These are phyloP conservation scores for Chloromonas sp. DNA, from an alignment of 163 green algal species.

Conservation along the genomic window DNA sequence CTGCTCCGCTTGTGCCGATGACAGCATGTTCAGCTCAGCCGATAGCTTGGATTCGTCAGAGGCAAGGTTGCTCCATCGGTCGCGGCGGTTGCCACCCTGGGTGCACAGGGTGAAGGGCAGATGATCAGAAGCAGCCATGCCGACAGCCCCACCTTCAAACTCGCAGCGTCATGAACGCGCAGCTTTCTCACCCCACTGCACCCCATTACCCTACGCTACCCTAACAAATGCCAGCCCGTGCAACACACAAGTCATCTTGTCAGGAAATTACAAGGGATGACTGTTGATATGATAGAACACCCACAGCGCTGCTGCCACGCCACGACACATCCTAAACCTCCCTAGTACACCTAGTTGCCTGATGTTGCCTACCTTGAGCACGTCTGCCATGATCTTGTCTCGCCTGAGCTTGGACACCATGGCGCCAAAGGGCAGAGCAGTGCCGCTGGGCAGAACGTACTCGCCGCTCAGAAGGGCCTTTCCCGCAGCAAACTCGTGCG, in stretches of 20 bases:
- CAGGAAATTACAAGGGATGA: too few species aligned
- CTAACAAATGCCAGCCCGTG: too few species aligned
- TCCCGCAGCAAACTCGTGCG: conserved; percentile 7
- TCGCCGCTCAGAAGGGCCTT: conserved; percentile 6
- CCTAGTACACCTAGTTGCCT: too few species aligned
- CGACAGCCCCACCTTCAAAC: too few species aligned
- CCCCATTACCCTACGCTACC: too few species aligned
- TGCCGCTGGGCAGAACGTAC: conserved; percentile 28
- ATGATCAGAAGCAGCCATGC: too few species aligned
- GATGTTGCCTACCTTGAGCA: conserved; percentile 13
- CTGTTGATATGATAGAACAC: too few species aligned
- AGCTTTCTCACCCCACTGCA: too few species aligned
- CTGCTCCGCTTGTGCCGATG: not conserved
- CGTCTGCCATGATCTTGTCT: conserved; percentile 20
- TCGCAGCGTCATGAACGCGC: too few species aligned
- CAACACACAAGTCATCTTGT: too few species aligned
- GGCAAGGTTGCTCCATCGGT: not conserved
- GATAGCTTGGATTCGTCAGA: not conserved
- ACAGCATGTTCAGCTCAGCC: conserved; percentile 6
- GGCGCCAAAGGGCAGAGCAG: conserved; percentile 26
- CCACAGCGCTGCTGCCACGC: too few species aligned
- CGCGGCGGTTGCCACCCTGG: conserved; percentile 1
- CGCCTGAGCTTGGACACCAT: conserved; percentile 33
- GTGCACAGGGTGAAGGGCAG: not conserved
- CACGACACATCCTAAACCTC: too few species aligned